Evolutionary conservation across 148 eudicot species (phyloP).

Genomic region (Nepenthes mirabilis): DNA sequence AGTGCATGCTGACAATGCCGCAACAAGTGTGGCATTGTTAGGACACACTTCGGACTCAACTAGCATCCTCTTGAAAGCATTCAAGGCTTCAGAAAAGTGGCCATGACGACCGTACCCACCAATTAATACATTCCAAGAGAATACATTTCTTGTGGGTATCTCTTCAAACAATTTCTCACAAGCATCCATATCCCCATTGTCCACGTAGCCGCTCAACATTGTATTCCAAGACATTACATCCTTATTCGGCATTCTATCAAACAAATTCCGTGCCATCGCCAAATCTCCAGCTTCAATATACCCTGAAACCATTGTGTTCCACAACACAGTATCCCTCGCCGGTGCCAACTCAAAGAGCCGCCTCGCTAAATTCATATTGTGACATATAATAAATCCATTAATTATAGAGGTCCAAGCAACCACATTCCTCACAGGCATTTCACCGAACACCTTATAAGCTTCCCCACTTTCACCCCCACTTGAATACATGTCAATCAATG

Average conservation of each 20-base stretch:
- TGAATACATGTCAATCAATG: slow-evolving; percentile 56
- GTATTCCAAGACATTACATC: slow-evolving; percentile 79
- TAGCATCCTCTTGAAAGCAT: slow-evolving; percentile 49
- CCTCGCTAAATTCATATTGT: slow-evolving; percentile 30
- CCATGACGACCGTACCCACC: slow-evolving; percentile 41
- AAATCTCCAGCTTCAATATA: slow-evolving; percentile 42
- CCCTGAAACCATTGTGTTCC: slow-evolving; percentile 61
- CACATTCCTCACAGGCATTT: slow-evolving; percentile 49
- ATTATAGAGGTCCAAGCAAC: slow-evolving; percentile 67
- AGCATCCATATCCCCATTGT: slow-evolving; percentile 35
- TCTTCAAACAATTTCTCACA: slow-evolving; percentile 41
- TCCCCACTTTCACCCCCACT: slow-evolving; percentile 16
- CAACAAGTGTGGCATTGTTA: slow-evolving; percentile 60
- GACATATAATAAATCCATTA: slow-evolving; percentile 28
- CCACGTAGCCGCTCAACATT: slow-evolving; percentile 52
- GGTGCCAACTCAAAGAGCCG: slow-evolving; percentile 53
- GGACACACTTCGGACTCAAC: slow-evolving; percentile 41
- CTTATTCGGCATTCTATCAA: slow-evolving; percentile 43
- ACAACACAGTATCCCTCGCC: slow-evolving; percentile 56
- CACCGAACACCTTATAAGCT: slow-evolving; percentile 51
- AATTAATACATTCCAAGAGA: slow-evolving; percentile 76
- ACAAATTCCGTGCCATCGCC: slow-evolving; percentile 41
- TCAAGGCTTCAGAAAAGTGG: slow-evolving; percentile 29
- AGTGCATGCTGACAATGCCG: slow-evolving; percentile 53
- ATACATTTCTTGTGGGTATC: slow-evolving; percentile 54